These are phyloP conservation scores for Leucocoprinus sp. DNA, from an alignment of 768 basidiomycete species.

Conservation along the genomic window DNA sequence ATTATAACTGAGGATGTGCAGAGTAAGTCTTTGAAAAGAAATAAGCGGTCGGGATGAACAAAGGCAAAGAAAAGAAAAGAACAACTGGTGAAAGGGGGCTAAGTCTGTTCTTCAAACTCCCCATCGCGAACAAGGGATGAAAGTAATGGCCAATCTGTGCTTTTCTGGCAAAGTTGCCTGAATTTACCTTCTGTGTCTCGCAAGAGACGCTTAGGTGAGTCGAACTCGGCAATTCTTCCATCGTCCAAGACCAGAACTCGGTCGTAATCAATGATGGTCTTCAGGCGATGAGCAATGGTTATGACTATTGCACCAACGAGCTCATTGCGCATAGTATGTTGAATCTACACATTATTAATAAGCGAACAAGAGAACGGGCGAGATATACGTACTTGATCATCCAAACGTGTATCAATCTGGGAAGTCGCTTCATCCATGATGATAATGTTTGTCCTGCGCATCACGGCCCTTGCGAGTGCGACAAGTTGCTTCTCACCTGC, in stretches of 20 bases:
- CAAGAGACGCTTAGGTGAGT: constrained; percentile 52
- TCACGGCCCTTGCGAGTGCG: constrained; percentile 59
- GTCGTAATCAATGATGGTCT: constrained; percentile 72
- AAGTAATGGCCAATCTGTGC: constrained; percentile 43
- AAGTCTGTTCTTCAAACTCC: constrained; percentile 1
- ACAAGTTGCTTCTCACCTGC: constrained; percentile 76
- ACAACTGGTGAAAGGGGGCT: background rate
- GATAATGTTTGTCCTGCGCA: constrained; percentile 57
- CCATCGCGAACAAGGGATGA: constrained; percentile 10
- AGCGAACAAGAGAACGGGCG: background rate
- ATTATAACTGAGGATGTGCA: no score
- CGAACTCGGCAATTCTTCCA: constrained; percentile 72
- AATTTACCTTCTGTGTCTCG: constrained; percentile 48
- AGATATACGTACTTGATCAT: constrained; percentile 47
- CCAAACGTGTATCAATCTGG: constrained; percentile 62
- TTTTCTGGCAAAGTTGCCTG: constrained; percentile 58
- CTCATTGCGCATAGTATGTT: constrained; percentile 66
- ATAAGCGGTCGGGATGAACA: no score
- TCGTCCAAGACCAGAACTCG: constrained; percentile 65
- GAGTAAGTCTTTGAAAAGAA: no score
- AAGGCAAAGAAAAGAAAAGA: background rate
- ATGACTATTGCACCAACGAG: constrained; percentile 65
- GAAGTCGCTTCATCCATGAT: constrained; percentile 78
- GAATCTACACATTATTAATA: constrained; percentile 39
- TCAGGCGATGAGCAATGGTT: constrained; percentile 76